Percentiles rank a stretch among this genome's conserved stretches.
These are phyloP conservation scores for Actinomucor elegans DNA, from an alignment of 371 early-diverging fungal species.

Conservation along the genomic window DNA sequence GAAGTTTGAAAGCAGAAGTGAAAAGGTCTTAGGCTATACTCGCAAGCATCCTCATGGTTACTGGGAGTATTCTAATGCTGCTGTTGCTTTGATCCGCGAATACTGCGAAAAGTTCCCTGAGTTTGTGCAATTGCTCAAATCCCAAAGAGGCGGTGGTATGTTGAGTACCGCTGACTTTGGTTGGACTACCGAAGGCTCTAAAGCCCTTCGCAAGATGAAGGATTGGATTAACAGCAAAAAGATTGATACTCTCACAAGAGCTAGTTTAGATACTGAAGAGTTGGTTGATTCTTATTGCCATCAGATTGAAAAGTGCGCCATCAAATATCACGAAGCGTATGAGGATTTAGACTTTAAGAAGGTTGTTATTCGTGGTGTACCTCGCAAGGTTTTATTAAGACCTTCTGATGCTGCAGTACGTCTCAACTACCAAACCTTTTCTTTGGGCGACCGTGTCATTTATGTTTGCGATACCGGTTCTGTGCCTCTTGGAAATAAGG, in stretches of 20 bases:
- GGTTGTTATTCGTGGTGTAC: conserved; percentile 63
- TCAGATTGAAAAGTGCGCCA: conserved; percentile 56
- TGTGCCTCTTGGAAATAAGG: conserved; percentile 79
- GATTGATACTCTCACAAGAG: conserved; percentile 65
- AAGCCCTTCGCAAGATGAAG: conserved; percentile 44
- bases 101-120: conserved; percentile 76
- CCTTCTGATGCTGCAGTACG: conserved; percentile 75
- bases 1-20: conserved; percentile 85
- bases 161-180: conserved; percentile 27
- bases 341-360: conserved; percentile 45
- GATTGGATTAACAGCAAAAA: conserved; percentile 70
- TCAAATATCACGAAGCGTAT: conserved; percentile 35
- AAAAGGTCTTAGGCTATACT: conserved; percentile 87
- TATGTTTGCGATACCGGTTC: conserved; percentile 75
- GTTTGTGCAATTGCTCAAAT: conserved; percentile 66
- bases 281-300: conserved; percentile 60
- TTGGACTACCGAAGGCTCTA: conserved; percentile 31
- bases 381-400: conserved; percentile 69
- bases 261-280: conserved; percentile 66
- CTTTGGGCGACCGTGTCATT: conserved; percentile 87
- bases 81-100: conserved; percentile 67
- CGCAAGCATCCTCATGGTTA: conserved; percentile 65
- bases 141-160: conserved; percentile 34
- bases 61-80: conserved; percentile 87
- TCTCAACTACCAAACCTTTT: conserved; percentile 75